Evolutionary conservation across 139 green algal species (phyloP).

Genomic region (Spirogloea muscicola): DNA sequence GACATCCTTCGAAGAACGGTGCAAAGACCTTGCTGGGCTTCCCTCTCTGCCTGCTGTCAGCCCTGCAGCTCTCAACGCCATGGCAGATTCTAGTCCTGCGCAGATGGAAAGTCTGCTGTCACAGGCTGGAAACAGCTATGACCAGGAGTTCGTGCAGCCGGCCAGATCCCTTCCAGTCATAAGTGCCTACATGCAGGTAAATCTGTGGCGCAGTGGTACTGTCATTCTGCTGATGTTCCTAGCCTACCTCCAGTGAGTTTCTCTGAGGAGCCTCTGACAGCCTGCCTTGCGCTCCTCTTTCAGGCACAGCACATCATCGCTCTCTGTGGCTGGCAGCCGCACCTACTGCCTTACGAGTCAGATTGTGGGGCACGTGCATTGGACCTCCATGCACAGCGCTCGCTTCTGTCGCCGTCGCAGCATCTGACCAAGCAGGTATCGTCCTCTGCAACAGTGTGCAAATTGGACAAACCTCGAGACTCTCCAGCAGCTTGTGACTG

Average conservation of each 20-base stretch:
- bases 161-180: background rate
- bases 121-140: too few relatives aligned
- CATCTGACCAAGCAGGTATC: background rate
- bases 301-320: slow-evolving; percentile 37
- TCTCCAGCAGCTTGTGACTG: background rate
- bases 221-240: background rate
- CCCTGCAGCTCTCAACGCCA: background rate
- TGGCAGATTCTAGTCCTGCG: too few relatives aligned
- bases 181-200: background rate
- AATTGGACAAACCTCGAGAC: background rate
- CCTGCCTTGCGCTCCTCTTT: background rate
- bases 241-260: background rate
- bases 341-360: background rate
- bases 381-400: background rate
- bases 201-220: background rate
- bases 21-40: slow-evolving; percentile 25
- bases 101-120: background rate
- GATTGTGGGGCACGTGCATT: background rate
- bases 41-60: slow-evolving; percentile 8
- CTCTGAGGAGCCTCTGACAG: background rate
- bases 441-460: background rate
- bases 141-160: background rate
- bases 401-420: background rate
- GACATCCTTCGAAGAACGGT: too few relatives aligned
- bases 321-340: slow-evolving; percentile 40